These are phyloP conservation scores for Quercus ilex DNA, from an alignment of 306 rosid species.

Conservation along the genomic window DNA sequence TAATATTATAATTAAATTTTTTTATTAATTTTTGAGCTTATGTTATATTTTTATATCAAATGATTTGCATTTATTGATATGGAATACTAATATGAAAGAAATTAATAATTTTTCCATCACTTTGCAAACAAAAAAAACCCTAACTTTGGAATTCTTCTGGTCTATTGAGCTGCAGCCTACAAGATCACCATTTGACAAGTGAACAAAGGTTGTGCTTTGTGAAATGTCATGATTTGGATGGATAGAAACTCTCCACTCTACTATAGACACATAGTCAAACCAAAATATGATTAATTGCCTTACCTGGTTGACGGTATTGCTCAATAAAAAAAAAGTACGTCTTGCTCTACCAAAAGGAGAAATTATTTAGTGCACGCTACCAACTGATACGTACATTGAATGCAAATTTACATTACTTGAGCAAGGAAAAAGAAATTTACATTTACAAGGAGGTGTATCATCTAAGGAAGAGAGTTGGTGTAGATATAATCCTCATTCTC, in stretches of 20 bases:
- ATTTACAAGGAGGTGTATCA: neutral
- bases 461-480: constrained; percentile 57
- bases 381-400: neutral
- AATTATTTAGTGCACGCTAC: neutral
- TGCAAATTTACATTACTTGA: neutral
- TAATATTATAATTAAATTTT: no score
- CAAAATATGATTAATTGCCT: neutral
- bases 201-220: neutral
- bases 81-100: no score
- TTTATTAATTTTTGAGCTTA: no score
- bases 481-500: constrained; percentile 66
- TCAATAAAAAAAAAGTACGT: neutral
- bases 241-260: neutral
- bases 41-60: no score
- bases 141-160: neutral
- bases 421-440: neutral
- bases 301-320: neutral
- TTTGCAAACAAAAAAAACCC: neutral
- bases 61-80: no score
- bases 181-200: neutral
- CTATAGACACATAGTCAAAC: neutral
- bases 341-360: neutral
- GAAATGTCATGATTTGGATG: neutral
- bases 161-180: neutral
- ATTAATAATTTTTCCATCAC: no score